Evolutionary conservation across 108 stramenopile genomes (phyloP), one percentile per base, ranked within the genome.

Genomic region (Cylindrotheca closterium): DNA sequence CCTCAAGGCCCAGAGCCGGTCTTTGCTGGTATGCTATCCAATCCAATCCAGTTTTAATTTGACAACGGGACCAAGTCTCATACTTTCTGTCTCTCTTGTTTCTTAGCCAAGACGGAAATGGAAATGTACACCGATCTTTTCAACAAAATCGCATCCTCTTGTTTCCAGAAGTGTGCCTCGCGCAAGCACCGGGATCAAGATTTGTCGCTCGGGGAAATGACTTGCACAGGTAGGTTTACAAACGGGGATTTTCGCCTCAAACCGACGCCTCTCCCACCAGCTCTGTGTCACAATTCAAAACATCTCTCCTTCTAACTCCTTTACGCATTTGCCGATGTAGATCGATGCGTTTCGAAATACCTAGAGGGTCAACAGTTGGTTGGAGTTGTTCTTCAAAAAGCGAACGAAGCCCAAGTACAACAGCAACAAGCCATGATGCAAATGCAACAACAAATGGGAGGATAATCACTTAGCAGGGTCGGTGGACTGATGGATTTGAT

Each of bases 41-140:
- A 34, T 30, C 23, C 10, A 28, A 12, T 37, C 4, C 60, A 10
- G 1, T 47, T 55, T 47, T 52, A 18, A 25, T 64, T 46, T 15
- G 48, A 22, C 29, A 30, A 0, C 0, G 25, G 26, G 5, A 54
- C 21, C 22, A 18, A 3, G 23, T 33, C 52, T 18, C 29, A 24
- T 45, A 30, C 30, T 18, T 27, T 3, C 31, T 18, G 42, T 5
- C 25, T 33, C 4, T 45, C 18, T 25, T 23, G 29, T 29, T 8
- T 22, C 12, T 55, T 63, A 80, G 96, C 96, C 53, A 93, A 87
- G 65, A 91, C 92, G 29, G 96, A 98, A 80, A 91, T 96, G 84
- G 97, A 98, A 85, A 96, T 96, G 94, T 94, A 96, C 73, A 95
- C 95, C 10, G 88, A 96, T 71, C 73, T 98, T 5, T 98, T 97